Evolutionary conservation across 306 rosid species (phyloP).

Genomic region (Fragaria nilgerrensis): DNA sequence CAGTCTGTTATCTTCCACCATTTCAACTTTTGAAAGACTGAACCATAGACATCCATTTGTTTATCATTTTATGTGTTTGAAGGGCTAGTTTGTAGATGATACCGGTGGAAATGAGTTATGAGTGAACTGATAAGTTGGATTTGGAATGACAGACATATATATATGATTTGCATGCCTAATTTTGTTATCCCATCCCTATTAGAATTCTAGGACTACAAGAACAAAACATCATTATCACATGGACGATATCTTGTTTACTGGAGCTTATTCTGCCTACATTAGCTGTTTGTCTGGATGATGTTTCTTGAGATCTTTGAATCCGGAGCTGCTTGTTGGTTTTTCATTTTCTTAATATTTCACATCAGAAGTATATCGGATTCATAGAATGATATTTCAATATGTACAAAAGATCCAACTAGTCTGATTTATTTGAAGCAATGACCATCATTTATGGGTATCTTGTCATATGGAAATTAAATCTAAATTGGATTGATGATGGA

Average conservation of each 20-base stretch:
- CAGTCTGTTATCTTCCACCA: too few species aligned
- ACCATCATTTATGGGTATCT: background rate
- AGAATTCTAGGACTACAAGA: conserved; percentile 29
- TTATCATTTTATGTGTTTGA: too few species aligned
- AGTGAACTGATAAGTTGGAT: too few species aligned
- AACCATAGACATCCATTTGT: too few species aligned
- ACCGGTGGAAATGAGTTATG: too few species aligned
- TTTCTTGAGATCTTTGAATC: conserved; percentile 10
- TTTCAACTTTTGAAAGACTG: too few species aligned
- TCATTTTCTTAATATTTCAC: conserved; percentile 1
- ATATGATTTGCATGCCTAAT: background rate
- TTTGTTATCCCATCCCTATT: conserved; percentile 12
- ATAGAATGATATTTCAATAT: background rate
- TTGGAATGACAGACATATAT: too few species aligned
- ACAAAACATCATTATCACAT: conserved; percentile 42
- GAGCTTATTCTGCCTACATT: conserved; percentile 4
- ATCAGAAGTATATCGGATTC: background rate
- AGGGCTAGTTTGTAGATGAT: too few species aligned
- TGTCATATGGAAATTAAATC: background rate
- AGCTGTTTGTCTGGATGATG: conserved; percentile 8
- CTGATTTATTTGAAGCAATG: background rate
- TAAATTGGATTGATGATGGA: background rate
- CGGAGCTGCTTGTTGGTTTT: background rate
- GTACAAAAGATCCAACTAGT: background rate
- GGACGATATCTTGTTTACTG: conserved; percentile 25